Base-by-base conservation (phyloP, 495 filamentous ascomycete genomes). In the Aspergillus mulundensis region DNA sequence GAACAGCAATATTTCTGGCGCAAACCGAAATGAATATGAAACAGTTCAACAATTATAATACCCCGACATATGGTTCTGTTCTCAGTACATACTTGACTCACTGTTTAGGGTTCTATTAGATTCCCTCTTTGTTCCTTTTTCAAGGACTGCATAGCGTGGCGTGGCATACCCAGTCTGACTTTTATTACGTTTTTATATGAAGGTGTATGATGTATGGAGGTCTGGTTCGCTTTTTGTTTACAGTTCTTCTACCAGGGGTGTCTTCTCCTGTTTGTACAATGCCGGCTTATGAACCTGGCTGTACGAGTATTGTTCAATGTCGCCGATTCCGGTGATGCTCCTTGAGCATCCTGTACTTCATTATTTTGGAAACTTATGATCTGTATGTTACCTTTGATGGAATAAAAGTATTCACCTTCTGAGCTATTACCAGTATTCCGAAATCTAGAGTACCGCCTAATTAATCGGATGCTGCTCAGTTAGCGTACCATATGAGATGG, bases 1-100 rank as follows among this genome's bases (percentile, higher is more conserved):
- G 50, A 55, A 44, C 53, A 95, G 90, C 90, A 94, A 95, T 94
- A 95, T 70, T 95, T 86, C 75, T 95, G 90, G 90, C 89, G 88
- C 66, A 87, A 88, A 63, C 90, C 90, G 36, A 86, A 86, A 76
- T 78, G 66, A 66, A 65, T 48, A 53, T 47, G 30, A 52, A 46
- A 39, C 39, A 50, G 15, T 48, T 30, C 45, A 50, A 25, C 38
- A 30, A 16, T 56, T 28, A 52, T 60, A 39, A 53, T 59, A 51
- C 32, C 16, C 36, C 23, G n/a, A 50, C 44, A 53, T 49, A 57
- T 44, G 39, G 57, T 50, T 59, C 56, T 60, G 53, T 71, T 72
- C 63, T 69, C 62, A 66, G 74, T 74, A 75, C 62, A 77, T 77
- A 76, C 60, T 74, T 71, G 56, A 58, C 65, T 46, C 23, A 56